Percentiles rank a stretch among this genome's conserved stretches.
These are phyloP conservation scores for Ceratocystis diversiconidia DNA, from an alignment of 2,329 filamentous ascomycete genomes.

Conservation along the genomic window DNA sequence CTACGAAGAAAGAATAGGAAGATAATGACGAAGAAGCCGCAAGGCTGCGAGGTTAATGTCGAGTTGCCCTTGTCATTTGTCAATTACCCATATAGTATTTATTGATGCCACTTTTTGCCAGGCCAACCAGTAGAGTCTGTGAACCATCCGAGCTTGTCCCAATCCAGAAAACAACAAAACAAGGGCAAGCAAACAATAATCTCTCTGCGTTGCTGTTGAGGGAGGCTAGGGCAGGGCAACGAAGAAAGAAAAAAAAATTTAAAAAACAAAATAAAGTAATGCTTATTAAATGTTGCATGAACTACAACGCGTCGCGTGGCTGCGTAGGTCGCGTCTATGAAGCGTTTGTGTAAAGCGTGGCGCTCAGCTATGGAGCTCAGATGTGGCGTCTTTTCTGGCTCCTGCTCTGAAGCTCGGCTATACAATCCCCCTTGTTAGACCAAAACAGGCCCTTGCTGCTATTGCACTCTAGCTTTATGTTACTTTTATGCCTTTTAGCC, in stretches of 20 bases:
- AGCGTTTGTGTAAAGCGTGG: too few species aligned
- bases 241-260: not conserved
- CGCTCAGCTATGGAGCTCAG: not conserved
- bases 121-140: conserved; percentile 1
- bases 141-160: not conserved
- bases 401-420: too few species aligned
- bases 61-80: not conserved
- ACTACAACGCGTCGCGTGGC: not conserved
- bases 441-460: not conserved
- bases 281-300: not conserved
- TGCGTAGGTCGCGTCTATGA: too few species aligned
- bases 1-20: too few species aligned
- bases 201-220: not conserved
- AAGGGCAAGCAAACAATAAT: not conserved
- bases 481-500: not conserved
- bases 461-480: not conserved
- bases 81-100: not conserved
- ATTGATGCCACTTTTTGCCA: conserved; percentile 6
- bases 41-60: too few species aligned
- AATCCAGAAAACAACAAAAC: conserved; percentile 1
- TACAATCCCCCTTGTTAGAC: not conserved
- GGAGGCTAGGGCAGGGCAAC: not conserved
- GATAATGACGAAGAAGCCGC: too few species aligned
- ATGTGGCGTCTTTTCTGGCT: not conserved
- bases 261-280: not conserved